Evolutionary conservation across 352 stramenopile species (phyloP), one percentile per base, ranked within the genome.

Genomic region (Blastocystis sp.): DNA sequence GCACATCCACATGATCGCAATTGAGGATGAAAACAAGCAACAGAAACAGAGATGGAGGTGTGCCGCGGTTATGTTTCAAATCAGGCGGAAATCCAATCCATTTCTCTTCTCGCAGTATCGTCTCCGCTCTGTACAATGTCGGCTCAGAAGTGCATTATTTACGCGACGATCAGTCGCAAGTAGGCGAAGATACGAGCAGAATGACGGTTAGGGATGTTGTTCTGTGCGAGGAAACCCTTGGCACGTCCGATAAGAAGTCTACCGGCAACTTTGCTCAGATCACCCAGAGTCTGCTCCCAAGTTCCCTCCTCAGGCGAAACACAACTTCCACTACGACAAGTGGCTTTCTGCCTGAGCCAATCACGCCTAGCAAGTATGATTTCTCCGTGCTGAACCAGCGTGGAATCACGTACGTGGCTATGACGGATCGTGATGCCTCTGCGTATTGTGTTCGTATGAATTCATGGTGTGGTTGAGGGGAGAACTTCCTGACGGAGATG

Each of bases 191-290:
- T 56, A n/a, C 43, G 38, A 38, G 34, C 11, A 43, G 11, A 7
- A 7, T 11, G 52, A 56, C 9, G 10, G 11, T 9, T 41, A 76
- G 65, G 28, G 71, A 81, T 81, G 71, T 81, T 9, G 71, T 81
- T 81, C 71, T 81, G 5, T 81, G 71, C 41, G 71, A 81, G 41
- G 71, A 81, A 53, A 81, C 71, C 4, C 34, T 81, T 11, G 71
- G 71, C 17, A 81, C 53, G 9, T 34, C 71, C 34, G 71, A 64
- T 81, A 69, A 64, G 53, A 81, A 81, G 28, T 81, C 71, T 17
- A 81, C 71, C 34, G 71, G 71, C 19, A 81, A 81, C 71, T 81
- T 81, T 81, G 71, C 71, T 66, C 71, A 81, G 41, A 81, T 81
- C 23, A 81, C 71, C 14, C 53, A 69, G 71, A 81, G 60, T 52